Evolutionary conservation across 805 yeast genomes (phyloP).

Genomic region (Starmerella bacillaris): DNA sequence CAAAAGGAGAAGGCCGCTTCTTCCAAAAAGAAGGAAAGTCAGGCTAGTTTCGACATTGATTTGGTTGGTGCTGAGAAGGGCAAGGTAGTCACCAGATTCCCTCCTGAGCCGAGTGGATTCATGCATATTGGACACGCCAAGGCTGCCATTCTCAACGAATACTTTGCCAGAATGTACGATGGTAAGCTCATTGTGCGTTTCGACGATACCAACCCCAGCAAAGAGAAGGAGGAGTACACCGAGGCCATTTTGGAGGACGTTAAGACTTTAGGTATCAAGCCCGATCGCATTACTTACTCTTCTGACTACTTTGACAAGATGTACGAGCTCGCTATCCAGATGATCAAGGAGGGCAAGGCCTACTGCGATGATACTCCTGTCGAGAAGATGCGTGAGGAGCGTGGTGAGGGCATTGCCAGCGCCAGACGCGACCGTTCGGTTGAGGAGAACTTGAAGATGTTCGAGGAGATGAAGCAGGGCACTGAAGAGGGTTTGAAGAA

Average conservation of each 20-base stretch:
- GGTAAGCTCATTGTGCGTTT: constrained; percentile 94
- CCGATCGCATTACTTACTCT: constrained; percentile 73
- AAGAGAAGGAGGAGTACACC: constrained; percentile 88
- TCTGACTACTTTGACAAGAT: constrained; percentile 84
- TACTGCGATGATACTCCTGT: constrained; percentile 93
- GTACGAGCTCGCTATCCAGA: constrained; percentile 68
- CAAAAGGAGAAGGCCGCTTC: constrained; percentile 47
- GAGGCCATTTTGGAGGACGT: constrained; percentile 88
- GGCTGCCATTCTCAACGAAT: constrained; percentile 91
- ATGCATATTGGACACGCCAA: constrained; percentile 98
- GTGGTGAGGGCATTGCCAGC: constrained; percentile 92
- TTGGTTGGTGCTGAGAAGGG: constrained; percentile 84
- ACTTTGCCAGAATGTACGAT: constrained; percentile 86
- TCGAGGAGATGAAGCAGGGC: constrained; percentile 85
- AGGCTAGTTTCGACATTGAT: constrained; percentile 89
- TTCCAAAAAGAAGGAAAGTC: constrained; percentile 63
- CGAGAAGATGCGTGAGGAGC: constrained; percentile 93
- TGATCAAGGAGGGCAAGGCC: constrained; percentile 92
- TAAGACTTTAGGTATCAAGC: constrained; percentile 75
- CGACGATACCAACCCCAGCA: constrained; percentile 95
- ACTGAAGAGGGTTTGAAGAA: constrained; percentile 80
- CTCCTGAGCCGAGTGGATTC: constrained; percentile 99
- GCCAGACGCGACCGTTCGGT: constrained; percentile 81
- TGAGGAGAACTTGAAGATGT: constrained; percentile 76
- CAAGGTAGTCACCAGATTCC: constrained; percentile 94